phyloP scores from a whole-genome alignment of 2,329 filamentous ascomycete species.

The Pseudofabraea citricarpa region DNA sequence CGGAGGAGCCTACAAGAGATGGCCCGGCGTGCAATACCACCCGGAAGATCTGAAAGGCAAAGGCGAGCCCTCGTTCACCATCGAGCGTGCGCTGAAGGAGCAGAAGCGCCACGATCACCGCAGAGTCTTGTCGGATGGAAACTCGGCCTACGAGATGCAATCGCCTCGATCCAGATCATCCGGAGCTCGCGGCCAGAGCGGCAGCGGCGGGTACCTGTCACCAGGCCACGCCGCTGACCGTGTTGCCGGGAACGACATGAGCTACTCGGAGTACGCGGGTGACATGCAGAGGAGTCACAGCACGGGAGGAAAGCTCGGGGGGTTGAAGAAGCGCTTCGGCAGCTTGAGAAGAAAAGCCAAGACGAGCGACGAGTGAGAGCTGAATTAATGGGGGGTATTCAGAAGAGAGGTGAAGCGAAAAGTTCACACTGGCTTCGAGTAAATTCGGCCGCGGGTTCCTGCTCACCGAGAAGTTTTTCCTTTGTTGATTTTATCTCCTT shows the following conservation, averaged over 20 bases:
- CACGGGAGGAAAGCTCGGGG: slow-evolving; percentile 38
- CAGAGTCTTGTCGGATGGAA: slow-evolving; percentile 20
- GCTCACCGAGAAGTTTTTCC: too few species aligned
- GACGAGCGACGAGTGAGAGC: too few species aligned
- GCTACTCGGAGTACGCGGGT: slow-evolving; percentile 10
- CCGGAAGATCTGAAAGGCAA: slow-evolving; percentile 79
- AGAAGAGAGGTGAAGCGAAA: background rate
- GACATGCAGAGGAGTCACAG: slow-evolving; percentile 25
- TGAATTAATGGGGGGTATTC: background rate
- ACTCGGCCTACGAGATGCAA: slow-evolving; percentile 46
- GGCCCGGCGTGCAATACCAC: slow-evolving; percentile 65
- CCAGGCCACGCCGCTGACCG: slow-evolving; percentile 3
- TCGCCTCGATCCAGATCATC: slow-evolving; percentile 20
- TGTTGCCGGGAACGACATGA: slow-evolving; percentile 2
- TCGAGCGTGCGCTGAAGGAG: slow-evolving; percentile 63
- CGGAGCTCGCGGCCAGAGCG: slow-evolving; percentile 38
- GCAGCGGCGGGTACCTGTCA: slow-evolving; percentile 7
- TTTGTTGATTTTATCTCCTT: too few species aligned
- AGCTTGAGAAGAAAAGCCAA: slow-evolving; percentile 36
- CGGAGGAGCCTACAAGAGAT: slow-evolving; percentile 75
- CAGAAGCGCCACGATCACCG: slow-evolving; percentile 33
- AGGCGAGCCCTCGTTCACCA: slow-evolving; percentile 69
- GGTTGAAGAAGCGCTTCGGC: slow-evolving; percentile 48
- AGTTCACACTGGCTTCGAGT: background rate
- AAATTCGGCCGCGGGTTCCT: too few species aligned